Evolutionary conservation across 352 stramenopile species (phyloP), one percentile per base, ranked within the genome.

Genomic region (Phytophthora rubi): DNA sequence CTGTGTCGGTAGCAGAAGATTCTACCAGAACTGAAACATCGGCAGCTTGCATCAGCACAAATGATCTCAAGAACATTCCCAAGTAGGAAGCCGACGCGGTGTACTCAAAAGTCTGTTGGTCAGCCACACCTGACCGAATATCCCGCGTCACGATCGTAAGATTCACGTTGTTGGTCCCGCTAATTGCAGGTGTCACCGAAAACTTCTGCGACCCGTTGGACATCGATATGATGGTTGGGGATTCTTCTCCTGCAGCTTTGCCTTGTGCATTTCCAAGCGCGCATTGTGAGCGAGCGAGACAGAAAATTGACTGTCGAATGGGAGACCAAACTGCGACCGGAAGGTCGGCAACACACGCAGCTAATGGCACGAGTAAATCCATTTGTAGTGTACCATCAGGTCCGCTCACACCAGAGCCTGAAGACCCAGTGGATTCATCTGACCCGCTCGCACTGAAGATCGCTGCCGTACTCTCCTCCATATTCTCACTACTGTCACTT

Each of bases 31-130:
- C 42, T 9, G 58, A 62, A 3, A 71, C 65, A 15, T 51, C 39
- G 12, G 51, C 58, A 33, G 42, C 42, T 62, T 68, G 39, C 5
- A 35, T 8, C 6, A 72, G 52, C 6, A 72, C 65, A 32, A 72
- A 68, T 7, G 59, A 68, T 2, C 58, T 52, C 12, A 71, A 3
- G 23, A 59, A 72, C 10, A 53, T 54, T 6, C 53, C 65, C 15
- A 72, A 30, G 30, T 63, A 67, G 4, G 65, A 63, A 28, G 59
- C 65, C 2, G 65, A 72, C 1, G 65, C 58, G 6, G 23, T 68
- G 52, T 63, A 72, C 42, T 28, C 26, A 44, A 72, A 68, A 2
- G 51, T 59, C 23, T 61, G 15, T 4, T 42, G 13, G 12, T 26
- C 52, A 6, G 18, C 42, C 30, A 42, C 44, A 26, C 10, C 60